Evolutionary conservation across 805 yeast genomes (phyloP), one percentile per base, ranked within the genome.

Genomic region (Candida schatavii): DNA sequence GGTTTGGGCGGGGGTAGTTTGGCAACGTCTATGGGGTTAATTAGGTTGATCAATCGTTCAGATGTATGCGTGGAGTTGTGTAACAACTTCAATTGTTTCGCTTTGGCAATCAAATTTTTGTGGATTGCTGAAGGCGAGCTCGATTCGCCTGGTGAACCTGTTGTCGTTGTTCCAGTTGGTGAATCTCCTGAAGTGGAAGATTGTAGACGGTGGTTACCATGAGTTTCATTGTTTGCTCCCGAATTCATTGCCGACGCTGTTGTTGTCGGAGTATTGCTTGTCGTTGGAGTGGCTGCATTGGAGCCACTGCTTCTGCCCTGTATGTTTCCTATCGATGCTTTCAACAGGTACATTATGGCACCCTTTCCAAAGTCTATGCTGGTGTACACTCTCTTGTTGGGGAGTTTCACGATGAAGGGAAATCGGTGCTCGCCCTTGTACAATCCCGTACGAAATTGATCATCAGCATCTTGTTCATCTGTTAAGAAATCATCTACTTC

Each of bases 281-380:
- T 23, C 4, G 35, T 31, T 5, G 35, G 35, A 9, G 41, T 27
- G 17, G 41, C 37, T 4, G 46, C 26, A 34, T 37, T 28, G 9
- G 52, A 35, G 37, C 19, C 14, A n/a, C 20, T 10, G 11, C 26
- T 20, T 4, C 13, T 11, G 18, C 15, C n/a, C 14, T 18, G 27
- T 5, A 35, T 14, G 29, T 51, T 56, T 3, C 59, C 58, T 19
- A 70, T 59, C 3, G 80, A 67, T 9, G 83, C 83, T 37, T 78
- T 74, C 35, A 89, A 64, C 25, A 65, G 62, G 59, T 89, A 89
- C 3, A 75, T 60, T 13, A 89, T 86, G 15, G 87, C 77, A n/a
- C 97, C 97, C 52, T 81, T 80, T 50, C 90, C 96, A 52, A 89
- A 89, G 48, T 81, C 82, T 20, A 89, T 75, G 39, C 88, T 80